Percentiles rank a stretch among this genome's conserved stretches.
Conservation (phyloP, 768 basidiomycete species). For the Daedaleopsis nitida region DNA sequence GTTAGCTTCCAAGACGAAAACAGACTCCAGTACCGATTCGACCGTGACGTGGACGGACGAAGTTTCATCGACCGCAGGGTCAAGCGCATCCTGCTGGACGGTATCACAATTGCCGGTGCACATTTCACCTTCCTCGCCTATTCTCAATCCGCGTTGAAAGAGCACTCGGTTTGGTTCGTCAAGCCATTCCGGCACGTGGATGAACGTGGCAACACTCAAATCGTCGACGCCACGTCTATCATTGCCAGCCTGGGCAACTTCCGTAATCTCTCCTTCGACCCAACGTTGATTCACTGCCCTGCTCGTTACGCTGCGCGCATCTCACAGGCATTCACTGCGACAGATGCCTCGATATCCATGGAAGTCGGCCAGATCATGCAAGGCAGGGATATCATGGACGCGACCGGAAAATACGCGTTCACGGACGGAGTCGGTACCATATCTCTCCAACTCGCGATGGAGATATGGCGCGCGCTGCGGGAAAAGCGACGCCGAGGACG, state of each 20-base stretch:
- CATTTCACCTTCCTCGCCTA: conserved; percentile 68
- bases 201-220: neutral
- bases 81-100: conserved; percentile 44
- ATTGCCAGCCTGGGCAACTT: conserved; percentile 60
- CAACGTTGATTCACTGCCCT: conserved; percentile 54
- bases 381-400: conserved; percentile 48
- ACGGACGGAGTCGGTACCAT: conserved; percentile 75
- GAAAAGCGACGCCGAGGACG: conserved; percentile 41
- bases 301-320: conserved; percentile 73
- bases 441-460: conserved; percentile 52
- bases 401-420: conserved; percentile 46
- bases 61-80: conserved; percentile 52
- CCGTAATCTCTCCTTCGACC: conserved; percentile 46
- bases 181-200: conserved; percentile 47
- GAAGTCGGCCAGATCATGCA: conserved; percentile 40
- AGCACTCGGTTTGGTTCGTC: conserved; percentile 63
- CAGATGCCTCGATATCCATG: conserved; percentile 56
- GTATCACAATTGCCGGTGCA: conserved; percentile 56
- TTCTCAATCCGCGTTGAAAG: conserved; percentile 72
- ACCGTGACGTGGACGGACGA: conserved; percentile 56
- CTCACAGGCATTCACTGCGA: conserved; percentile 75
- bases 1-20: conserved; percentile 67
- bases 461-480: conserved; percentile 46
- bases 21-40: conserved; percentile 51
- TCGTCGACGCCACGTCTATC: conserved; percentile 45